These are phyloP conservation scores for Piper longum DNA, from an alignment of 164 flowering plant genomes.

Conservation along the genomic window DNA sequence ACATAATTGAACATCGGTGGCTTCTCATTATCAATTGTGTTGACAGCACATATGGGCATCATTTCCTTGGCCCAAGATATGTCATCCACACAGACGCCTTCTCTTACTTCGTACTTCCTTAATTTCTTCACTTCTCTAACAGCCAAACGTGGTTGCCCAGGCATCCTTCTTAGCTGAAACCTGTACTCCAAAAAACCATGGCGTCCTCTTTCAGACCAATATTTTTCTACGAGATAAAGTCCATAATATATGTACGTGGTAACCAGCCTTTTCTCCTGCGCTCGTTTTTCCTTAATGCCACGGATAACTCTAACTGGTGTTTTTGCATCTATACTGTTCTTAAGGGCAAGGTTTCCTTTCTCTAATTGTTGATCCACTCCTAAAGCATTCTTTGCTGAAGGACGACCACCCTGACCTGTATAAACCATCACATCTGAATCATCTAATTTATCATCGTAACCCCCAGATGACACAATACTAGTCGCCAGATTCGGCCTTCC, in stretches of 20 bases:
- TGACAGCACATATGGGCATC: constrained; percentile 57
- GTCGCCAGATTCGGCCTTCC: constrained; percentile 32
- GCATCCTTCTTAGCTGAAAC: constrained; percentile 54
- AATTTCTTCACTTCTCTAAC: constrained; percentile 7
- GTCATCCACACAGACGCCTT: constrained; percentile 31
- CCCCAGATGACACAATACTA: constrained; percentile 74
- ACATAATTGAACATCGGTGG: constrained; percentile 52
- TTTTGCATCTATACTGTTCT: constrained; percentile 30
- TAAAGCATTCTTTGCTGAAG: constrained; percentile 45
- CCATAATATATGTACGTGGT: constrained; percentile 63
- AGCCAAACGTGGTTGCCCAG: constrained; percentile 47
- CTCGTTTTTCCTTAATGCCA: constrained; percentile 36
- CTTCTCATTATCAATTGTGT: constrained; percentile 46
- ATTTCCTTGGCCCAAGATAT: constrained; percentile 58
- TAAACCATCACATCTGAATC: constrained; percentile 37
- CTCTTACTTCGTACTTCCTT: not conserved
- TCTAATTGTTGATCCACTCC: constrained; percentile 72
- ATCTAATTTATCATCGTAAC: constrained; percentile 47
- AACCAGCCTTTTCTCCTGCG: constrained; percentile 18
- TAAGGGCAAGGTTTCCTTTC: constrained; percentile 67
- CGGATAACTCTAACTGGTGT: constrained; percentile 74
- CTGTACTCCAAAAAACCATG: constrained; percentile 45
- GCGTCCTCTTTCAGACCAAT: constrained; percentile 39
- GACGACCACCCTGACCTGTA: constrained; percentile 40
- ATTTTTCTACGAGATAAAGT: constrained; percentile 45